A percentile compares a stretch with the other conserved stretches of the same genome.
phyloP scores from a whole-genome alignment of 192 early-diverging fungal genomes.

The Paraglomus occultum region DNA sequence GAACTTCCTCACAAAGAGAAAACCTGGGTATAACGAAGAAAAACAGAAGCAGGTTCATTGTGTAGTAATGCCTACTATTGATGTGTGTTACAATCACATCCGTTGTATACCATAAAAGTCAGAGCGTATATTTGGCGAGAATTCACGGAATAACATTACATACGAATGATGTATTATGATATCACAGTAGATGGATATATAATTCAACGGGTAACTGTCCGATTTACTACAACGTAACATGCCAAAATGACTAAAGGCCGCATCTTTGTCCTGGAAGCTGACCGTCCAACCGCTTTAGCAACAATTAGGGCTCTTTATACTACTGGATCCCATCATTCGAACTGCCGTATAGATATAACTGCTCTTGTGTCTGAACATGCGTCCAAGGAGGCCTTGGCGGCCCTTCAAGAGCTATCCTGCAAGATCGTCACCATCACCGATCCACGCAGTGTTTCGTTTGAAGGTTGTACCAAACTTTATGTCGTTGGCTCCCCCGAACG shows the following conservation, averaged over 20 bases:
- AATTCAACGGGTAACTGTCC: too few relatives aligned
- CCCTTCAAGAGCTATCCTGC: neutral
- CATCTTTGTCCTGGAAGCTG: slow-evolving; percentile 20
- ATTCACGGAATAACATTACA: too few relatives aligned
- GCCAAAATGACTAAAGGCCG: neutral
- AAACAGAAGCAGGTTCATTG: too few relatives aligned
- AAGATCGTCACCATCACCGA: slow-evolving; percentile 5
- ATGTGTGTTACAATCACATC: too few relatives aligned
- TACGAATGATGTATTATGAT: too few relatives aligned
- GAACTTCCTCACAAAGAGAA: too few relatives aligned
- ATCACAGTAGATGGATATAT: too few relatives aligned
- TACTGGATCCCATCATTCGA: neutral
- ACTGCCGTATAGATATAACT: neutral
- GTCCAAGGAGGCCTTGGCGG: neutral
- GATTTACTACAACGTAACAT: too few relatives aligned
- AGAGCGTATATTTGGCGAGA: too few relatives aligned
- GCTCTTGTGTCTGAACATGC: neutral
- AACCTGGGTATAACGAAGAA: too few relatives aligned
- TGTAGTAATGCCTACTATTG: too few relatives aligned
- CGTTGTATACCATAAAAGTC: too few relatives aligned
- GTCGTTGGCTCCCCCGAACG: slow-evolving; percentile 10
- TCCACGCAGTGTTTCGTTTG: neutral
- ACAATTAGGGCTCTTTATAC: neutral
- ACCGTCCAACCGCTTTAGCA: slow-evolving; percentile 20
- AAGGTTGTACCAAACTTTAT: slow-evolving; percentile 6